Evolutionary conservation across 2,329 filamentous ascomycete species (phyloP).

Genomic region (Chaetomiaceae sp.): DNA sequence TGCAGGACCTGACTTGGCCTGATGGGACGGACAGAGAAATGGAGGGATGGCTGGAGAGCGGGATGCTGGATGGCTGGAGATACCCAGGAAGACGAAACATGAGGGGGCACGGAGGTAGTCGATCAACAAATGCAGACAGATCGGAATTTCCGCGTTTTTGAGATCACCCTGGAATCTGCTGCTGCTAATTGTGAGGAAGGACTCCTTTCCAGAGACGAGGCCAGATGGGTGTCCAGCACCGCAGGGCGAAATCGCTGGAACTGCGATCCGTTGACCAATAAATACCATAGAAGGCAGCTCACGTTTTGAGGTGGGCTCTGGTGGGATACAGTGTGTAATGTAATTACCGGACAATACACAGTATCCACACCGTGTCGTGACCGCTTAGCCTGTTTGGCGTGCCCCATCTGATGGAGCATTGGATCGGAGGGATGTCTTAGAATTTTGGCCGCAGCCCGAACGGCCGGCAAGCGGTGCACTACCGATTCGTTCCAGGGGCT

Average conservation of each 20-base stretch:
- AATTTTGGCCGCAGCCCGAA: conserved; percentile 20
- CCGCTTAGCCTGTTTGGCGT: conserved; percentile 6
- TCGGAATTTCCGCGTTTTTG: not conserved
- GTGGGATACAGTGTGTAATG: too few species aligned
- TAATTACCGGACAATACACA: not conserved
- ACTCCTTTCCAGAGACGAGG: too few species aligned
- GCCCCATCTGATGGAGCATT: conserved; percentile 6
- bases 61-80: too few species aligned
- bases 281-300: too few species aligned
- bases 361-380: conserved; percentile 4
- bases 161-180: not conserved
- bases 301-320: too few species aligned
- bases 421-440: conserved; percentile 19
- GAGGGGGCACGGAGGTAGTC: not conserved
- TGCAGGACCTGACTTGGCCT: not conserved
- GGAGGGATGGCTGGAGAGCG: too few species aligned
- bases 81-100: not conserved
- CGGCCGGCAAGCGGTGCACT: conserved; percentile 13
- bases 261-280: too few species aligned
- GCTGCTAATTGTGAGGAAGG: too few species aligned
- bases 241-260: not conserved
- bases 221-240: not conserved
- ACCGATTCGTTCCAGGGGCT: conserved; percentile 22
- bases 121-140: conserved; percentile 6
- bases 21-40: not conserved